phyloP scores from a whole-genome alignment of 352 stramenopile species.

The Phytophthora foliorum region DNA sequence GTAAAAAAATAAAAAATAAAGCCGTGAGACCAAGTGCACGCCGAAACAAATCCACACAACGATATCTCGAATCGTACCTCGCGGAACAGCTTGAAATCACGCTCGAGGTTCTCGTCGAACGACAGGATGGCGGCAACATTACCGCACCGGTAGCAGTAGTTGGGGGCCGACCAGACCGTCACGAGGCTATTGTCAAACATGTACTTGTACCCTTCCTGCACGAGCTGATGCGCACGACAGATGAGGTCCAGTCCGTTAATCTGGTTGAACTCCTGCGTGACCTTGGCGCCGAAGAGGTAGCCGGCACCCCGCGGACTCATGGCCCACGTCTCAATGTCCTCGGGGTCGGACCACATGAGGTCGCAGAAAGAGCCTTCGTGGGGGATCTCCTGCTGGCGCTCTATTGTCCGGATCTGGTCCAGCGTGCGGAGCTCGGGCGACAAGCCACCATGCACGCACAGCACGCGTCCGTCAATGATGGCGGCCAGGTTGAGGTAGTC shows the following conservation, averaged over 20 bases:
- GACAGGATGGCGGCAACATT: slow-evolving; percentile 87
- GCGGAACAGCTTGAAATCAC: slow-evolving; percentile 91
- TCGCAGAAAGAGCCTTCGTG: slow-evolving; percentile 97
- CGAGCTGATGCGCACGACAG: slow-evolving; percentile 90
- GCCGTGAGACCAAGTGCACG: slow-evolving; percentile 16
- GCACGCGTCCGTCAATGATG: slow-evolving; percentile 92
- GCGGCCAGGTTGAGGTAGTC: slow-evolving; percentile 96
- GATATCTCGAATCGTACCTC: slow-evolving; percentile 60
- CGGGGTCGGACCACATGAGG: slow-evolving; percentile 98
- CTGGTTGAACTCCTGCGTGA: slow-evolving; percentile 92
- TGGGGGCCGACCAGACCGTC: slow-evolving; percentile 86
- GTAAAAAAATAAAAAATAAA: slow-evolving; percentile 16
- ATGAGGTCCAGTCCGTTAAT: slow-evolving; percentile 92
- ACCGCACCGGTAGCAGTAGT: slow-evolving; percentile 90
- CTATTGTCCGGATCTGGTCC: slow-evolving; percentile 96
- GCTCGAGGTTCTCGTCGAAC: slow-evolving; percentile 88
- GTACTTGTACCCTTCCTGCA: slow-evolving; percentile 94
- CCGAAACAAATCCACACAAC: slow-evolving; percentile 18
- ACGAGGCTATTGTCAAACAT: slow-evolving; percentile 92
- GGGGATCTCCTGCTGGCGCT: slow-evolving; percentile 96
- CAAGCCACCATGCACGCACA: slow-evolving; percentile 96
- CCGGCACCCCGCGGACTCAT: slow-evolving; percentile 91
- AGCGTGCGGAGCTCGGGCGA: slow-evolving; percentile 96
- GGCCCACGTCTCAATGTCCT: slow-evolving; percentile 94
- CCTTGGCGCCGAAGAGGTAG: slow-evolving; percentile 90